Conservation (phyloP, 1,139 yeast species). For the Saccharomyces hybrid region DNA sequence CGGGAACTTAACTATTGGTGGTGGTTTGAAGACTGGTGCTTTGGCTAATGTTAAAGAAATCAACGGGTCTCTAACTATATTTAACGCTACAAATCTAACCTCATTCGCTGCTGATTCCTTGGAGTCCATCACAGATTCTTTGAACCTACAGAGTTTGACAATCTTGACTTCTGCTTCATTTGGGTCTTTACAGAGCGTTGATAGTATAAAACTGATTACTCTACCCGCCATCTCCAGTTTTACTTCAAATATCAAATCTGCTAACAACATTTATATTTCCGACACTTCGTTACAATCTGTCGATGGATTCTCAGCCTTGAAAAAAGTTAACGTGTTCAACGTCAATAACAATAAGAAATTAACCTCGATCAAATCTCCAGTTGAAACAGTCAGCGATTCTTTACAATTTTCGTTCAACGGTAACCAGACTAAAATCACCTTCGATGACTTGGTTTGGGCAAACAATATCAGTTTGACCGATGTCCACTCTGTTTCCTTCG, state of each 20-base stretch:
- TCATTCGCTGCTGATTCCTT: conserved; percentile 72
- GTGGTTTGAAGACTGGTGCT: conserved; percentile 51
- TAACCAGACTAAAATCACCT: conserved; percentile 57
- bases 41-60: conserved; percentile 57
- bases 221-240: conserved; percentile 71
- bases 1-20: conserved; percentile 69
- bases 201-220: conserved; percentile 68
- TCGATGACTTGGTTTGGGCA: conserved; percentile 71
- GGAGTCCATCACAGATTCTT: conserved; percentile 63
- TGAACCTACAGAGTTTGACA: conserved; percentile 58
- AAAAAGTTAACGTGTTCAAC: conserved; percentile 64
- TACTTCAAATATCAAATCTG: conserved; percentile 70
- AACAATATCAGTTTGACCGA: conserved; percentile 79
- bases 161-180: conserved; percentile 60
- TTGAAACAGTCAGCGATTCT: conserved; percentile 64
- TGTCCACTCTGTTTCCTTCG: conserved; percentile 63
- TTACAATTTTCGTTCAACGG: conserved; percentile 83
- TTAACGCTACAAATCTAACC: conserved; percentile 56
- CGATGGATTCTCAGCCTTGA: conserved; percentile 67
- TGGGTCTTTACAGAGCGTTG: conserved; percentile 76
- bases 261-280: conserved; percentile 65
- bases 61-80: conserved; percentile 64
- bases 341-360: conserved; percentile 83
- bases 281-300: conserved; percentile 79
- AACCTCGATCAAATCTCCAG: conserved; percentile 59